Base-by-base conservation (phyloP, 106 monocot species). In the Dendrobium chrysotoxum region DNA sequence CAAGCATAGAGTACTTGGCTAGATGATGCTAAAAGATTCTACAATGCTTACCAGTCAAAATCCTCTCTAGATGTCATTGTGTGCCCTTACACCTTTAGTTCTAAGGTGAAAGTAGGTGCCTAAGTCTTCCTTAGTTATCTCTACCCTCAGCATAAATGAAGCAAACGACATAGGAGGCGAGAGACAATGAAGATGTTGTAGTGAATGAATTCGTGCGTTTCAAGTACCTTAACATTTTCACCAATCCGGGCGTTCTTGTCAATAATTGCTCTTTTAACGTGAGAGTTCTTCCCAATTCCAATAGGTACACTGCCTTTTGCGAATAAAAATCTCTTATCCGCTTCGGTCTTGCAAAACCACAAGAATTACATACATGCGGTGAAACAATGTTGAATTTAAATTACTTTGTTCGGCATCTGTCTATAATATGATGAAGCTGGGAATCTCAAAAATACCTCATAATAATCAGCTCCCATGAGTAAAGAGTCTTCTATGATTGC, bases 211-310 rank as follows among this genome's bases (percentile, higher is more conserved):
- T 31, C 12, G 15, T 16, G 4, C 0, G 15, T 2, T 31, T 70
- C 31, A 70, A 78, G 40, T 84, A 98, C 97, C 92, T 94, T 91
- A 30, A 94, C 94, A 84, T 94, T 88, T 12, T 98, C 94, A 23
- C 97, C 97, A 45, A 98, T 94, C n/a, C 97, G 87, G 41, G 97
- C 96, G 71, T 96, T 96, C 82, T 96, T 96, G 82, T 98, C 97
- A 28, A 98, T 92, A 25, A 98, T 98, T 47, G 98, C 94, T 84
- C 88, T 89, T 81, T 83, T 98, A 45, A 98, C 87, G 76, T 92
- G 94, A 78, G 92, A 83, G 75, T 95, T 86, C 83, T 85, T 98
- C 40, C 98, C 98, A 58, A 98, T 98, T 21, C 98, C 98, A 75
- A 98, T 92, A 5, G 98, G 88, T 75, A 92, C 86, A 5, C 94